Evolutionary conservation across 2,329 filamentous ascomycete species (phyloP), one percentile per base, ranked within the genome.

Genomic region (Alternaria brassicicola): DNA sequence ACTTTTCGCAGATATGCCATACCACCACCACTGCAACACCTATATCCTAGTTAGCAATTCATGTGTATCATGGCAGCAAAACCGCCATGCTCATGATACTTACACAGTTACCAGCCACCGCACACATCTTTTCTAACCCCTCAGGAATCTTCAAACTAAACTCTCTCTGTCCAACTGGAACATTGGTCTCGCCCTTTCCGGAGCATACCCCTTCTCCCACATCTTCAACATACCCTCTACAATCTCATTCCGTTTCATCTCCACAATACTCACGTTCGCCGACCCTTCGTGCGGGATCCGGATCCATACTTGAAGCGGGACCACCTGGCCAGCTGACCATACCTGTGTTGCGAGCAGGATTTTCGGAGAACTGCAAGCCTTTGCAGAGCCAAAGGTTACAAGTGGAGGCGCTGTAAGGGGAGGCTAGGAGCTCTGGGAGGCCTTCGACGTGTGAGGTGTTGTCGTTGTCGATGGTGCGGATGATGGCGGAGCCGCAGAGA

Each of bases 1-100:
- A n/a, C n/a, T n/a, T n/a, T n/a, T 68, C 45, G 84, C 82, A 54
- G 75, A 77, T 7, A 74, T 74, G 4, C 85, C 85, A 62, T 85
- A 81, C 86, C 86, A 88, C 72, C 82, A 87, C 85, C 86, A 87
- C 73, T 88, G 86, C 55, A 88, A 66, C 81, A 83, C 55, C 51
- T 64, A 25, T 43, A 25, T 2, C 4, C 9, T 23, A 23, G 42
- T 60, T 38, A 57, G 53, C 38, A 15, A 13, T 6, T 21, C 19
- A 1, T 6, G 1, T 13, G 33, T 7, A 19, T 9, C n/a, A n/a
- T 21, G 12, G 2, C 12, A n/a, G 33, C 13, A 46, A 12, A 13
- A 45, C 12, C 19, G 2, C 10, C 33, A 23, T 21, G 13, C 43
- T 23, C 31, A 13, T 26, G 3, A 31, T 12, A n/a, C 69, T 69